These are phyloP conservation scores for Kodamaea kaohsiungensis DNA, from an alignment of 805 yeast species.

Conservation along the genomic window DNA sequence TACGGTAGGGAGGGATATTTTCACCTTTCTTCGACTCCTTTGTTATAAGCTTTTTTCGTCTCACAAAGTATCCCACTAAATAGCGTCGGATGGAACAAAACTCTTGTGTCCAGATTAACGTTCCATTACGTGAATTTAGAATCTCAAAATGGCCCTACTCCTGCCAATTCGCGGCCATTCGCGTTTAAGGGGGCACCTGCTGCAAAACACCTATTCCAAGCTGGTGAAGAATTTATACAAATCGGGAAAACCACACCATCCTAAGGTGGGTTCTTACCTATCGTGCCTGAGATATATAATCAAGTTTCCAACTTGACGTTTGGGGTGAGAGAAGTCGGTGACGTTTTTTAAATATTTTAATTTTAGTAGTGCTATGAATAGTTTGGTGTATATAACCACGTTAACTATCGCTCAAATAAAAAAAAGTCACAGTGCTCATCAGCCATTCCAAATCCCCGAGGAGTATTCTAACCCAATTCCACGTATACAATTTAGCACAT, in stretches of 20 bases:
- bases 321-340: not conserved
- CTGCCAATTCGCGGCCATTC: slow-evolving; percentile 4
- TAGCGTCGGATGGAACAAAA: not conserved
- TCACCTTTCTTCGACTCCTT: not conserved
- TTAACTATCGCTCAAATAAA: no score
- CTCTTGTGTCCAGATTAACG: not conserved
- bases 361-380: no score
- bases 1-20: not conserved
- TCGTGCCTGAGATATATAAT: not conserved
- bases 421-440: no score
- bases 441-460: not conserved
- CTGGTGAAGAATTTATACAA: slow-evolving; percentile 9
- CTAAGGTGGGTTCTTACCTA: not conserved
- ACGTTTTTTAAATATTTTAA: no score
- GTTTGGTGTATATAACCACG: no score
- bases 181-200: slow-evolving; percentile 6
- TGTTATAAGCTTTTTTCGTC: not conserved
- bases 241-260: slow-evolving; percentile 6
- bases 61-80: not conserved
- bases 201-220: not conserved
- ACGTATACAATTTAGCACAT: not conserved
- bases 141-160: not conserved
- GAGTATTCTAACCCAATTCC: not conserved
- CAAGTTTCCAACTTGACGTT: not conserved
- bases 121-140: not conserved